phyloP scores from a whole-genome alignment of 768 basidiomycete genomes.

The Kwoniella newhampshirensis region DNA sequence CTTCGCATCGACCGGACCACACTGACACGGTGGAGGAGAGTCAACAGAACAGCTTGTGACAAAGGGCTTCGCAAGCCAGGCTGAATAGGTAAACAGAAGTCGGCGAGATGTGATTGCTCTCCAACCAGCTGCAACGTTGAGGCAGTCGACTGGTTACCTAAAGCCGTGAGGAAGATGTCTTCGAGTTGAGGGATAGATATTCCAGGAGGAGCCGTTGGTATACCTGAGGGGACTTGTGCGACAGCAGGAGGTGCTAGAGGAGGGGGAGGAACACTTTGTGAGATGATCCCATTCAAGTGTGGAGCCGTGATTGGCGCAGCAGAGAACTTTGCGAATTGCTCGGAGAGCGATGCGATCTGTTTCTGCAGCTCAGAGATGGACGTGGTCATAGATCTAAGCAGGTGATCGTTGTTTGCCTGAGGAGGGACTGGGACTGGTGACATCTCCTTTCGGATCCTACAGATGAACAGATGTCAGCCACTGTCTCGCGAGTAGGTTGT shows the following conservation, averaged over 20 bases:
- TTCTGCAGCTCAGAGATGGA: slow-evolving; percentile 32
- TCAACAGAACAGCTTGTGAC: slow-evolving; percentile 47
- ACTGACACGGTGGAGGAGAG: slow-evolving; percentile 48
- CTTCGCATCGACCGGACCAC: background rate
- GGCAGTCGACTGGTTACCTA: slow-evolving; percentile 21
- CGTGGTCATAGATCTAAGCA: slow-evolving; percentile 26
- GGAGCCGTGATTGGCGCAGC: slow-evolving; percentile 6
- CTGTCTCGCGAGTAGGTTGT: background rate
- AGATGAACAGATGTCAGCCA: slow-evolving; percentile 3
- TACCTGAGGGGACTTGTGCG: slow-evolving; percentile 5
- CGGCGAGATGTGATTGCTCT: slow-evolving; percentile 24
- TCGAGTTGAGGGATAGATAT: slow-evolving; percentile 28
- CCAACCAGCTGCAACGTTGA: slow-evolving; percentile 32
- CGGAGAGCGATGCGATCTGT: slow-evolving; percentile 33
- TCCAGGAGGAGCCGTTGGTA: slow-evolving; percentile 3
- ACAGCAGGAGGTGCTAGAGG: slow-evolving; percentile 13
- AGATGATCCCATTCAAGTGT: background rate
- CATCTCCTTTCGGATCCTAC: slow-evolving; percentile 43
- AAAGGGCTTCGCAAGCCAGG: slow-evolving; percentile 26
- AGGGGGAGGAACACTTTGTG: slow-evolving; percentile 3
- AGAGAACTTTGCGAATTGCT: slow-evolving; percentile 28
- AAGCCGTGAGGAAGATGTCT: slow-evolving; percentile 39
- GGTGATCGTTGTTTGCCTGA: slow-evolving; percentile 10
- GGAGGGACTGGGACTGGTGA: slow-evolving; percentile 10
- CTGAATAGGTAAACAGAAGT: slow-evolving; percentile 31